Percentiles rank a stretch among this genome's conserved stretches.
Conservation (phyloP, 352 stramenopile species). For the Globisporangium okanoganense region DNA sequence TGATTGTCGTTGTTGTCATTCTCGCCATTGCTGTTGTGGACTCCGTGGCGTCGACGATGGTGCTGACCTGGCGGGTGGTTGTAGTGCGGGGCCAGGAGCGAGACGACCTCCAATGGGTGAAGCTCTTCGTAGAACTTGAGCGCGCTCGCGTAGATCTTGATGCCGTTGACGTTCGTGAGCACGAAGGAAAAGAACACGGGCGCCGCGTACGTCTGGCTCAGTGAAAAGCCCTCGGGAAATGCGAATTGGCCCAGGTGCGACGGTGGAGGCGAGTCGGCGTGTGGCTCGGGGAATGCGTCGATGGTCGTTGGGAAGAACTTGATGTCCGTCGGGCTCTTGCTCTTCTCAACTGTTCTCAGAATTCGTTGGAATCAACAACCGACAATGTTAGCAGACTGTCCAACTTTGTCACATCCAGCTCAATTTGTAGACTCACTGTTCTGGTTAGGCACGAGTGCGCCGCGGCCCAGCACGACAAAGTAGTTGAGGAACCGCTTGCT, state of each 20-base stretch:
- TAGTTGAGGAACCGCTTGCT: slow-evolving; percentile 82
- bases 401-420: background rate
- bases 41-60: slow-evolving; percentile 18
- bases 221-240: slow-evolving; percentile 69
- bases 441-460: slow-evolving; percentile 52
- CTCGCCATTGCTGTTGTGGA: background rate
- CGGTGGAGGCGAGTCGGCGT: slow-evolving; percentile 52
- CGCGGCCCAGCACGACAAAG: slow-evolving; percentile 75
- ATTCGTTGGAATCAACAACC: background rate
- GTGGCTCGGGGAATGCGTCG: slow-evolving; percentile 61
- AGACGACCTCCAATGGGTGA: slow-evolving; percentile 75
- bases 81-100: slow-evolving; percentile 52
- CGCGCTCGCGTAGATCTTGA: slow-evolving; percentile 78
- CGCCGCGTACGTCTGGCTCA: slow-evolving; percentile 50
- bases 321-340: slow-evolving; percentile 64
- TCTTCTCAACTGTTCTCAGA: slow-evolving; percentile 51
- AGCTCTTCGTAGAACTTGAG: slow-evolving; percentile 84
- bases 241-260: slow-evolving; percentile 73
- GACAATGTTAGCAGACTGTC: background rate
- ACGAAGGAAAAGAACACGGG: slow-evolving; percentile 84
- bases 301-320: slow-evolving; percentile 62
- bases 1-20: slow-evolving; percentile 51
- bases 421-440: slow-evolving; percentile 39
- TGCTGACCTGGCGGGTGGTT: slow-evolving; percentile 25
- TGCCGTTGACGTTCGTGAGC: slow-evolving; percentile 73